Evolutionary conservation across 331 rosid species (phyloP).

Genomic region (Arachis monticola): DNA sequence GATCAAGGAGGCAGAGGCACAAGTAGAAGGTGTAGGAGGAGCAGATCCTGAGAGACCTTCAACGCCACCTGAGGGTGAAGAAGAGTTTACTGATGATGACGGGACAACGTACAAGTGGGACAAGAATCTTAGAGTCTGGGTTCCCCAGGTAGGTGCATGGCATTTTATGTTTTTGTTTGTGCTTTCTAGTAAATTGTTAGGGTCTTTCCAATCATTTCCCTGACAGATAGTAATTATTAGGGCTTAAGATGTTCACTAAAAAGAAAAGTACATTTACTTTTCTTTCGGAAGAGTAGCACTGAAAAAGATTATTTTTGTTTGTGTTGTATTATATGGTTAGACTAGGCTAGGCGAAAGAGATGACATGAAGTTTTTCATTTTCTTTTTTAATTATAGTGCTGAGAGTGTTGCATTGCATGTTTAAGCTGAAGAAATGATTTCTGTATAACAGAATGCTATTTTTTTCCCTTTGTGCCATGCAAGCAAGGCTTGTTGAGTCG

Average conservation of each 20-base stretch:
- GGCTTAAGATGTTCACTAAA: not conserved
- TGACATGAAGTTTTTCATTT: constrained; percentile 18
- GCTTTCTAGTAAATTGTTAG: not conserved
- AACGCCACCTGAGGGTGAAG: constrained; percentile 93
- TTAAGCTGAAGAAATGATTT: constrained; percentile 1
- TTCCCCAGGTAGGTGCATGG: constrained; percentile 77
- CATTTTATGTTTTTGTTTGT: constrained; percentile 29
- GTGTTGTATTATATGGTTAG: constrained; percentile 16
- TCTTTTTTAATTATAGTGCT: not conserved
- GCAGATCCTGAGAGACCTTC: constrained; percentile 75
- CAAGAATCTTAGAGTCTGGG: constrained; percentile 77
- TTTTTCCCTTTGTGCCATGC: constrained; percentile 29
- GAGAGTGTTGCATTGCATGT: constrained; percentile 4
- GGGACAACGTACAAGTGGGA: constrained; percentile 95
- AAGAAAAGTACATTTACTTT: not conserved
- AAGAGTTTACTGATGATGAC: constrained; percentile 95
- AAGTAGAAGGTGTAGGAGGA: constrained; percentile 47
- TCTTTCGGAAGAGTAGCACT: not conserved
- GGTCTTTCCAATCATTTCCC: not conserved
- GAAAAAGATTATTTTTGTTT: not conserved
- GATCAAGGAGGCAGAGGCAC: constrained; percentile 69
- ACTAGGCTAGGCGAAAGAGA: constrained; percentile 1
- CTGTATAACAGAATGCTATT: constrained; percentile 21
- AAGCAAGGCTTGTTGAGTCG: constrained; percentile 23
- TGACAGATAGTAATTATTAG: no score